Evolutionary conservation across 176 grass and related monocot genomes (phyloP), one percentile per base, ranked within the genome.

Genomic region (Carex parvula): DNA sequence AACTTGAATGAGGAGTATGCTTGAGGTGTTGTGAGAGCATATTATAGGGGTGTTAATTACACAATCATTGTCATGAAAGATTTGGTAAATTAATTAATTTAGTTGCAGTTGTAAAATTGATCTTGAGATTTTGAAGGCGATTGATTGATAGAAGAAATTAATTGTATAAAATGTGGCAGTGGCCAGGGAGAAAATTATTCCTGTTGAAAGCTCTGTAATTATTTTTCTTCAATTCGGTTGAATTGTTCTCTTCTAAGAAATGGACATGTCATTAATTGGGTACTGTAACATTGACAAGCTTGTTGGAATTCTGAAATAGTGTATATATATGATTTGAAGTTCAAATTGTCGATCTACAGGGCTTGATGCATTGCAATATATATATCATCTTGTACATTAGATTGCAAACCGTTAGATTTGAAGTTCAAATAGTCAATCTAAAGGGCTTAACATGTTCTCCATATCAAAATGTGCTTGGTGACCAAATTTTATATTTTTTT

Each of bases 181-280:
- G 7, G 20, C 8, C 4, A 77, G 48, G 72, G 48, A 48, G 44
- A 73, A 73, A 46, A 41, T 70, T 41, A n/a, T 70, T 52, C 42
- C 70, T 73, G 21, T 72, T 73, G 70, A 73, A 10, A 52, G 70
- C n/a, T 73, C 48, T 77, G 73, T 77, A 77, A 77, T 55, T 77
- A 56, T 77, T 29, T 32, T 77, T 32, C 44, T 72, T 56, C 24
- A 77, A 77, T 56, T 56, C 56, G 73, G 46, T 55, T 77, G 73
- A 77, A 77, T 56, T 32, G 22, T 26, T 75, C 21, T 53, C 20
- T 29, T 75, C 21, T 22, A 52, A 75, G 17, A 60, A 75, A 52
- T 26, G 42, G 41, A 26, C 53, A 50, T 53, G 42, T 75, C 21
- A 75, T 21, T 55, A 29, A 56, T 32, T 56, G 16, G 73, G 50